phyloP scores from a whole-genome alignment of 2,329 filamentous ascomycete genomes.

The Fusarium sp. region DNA sequence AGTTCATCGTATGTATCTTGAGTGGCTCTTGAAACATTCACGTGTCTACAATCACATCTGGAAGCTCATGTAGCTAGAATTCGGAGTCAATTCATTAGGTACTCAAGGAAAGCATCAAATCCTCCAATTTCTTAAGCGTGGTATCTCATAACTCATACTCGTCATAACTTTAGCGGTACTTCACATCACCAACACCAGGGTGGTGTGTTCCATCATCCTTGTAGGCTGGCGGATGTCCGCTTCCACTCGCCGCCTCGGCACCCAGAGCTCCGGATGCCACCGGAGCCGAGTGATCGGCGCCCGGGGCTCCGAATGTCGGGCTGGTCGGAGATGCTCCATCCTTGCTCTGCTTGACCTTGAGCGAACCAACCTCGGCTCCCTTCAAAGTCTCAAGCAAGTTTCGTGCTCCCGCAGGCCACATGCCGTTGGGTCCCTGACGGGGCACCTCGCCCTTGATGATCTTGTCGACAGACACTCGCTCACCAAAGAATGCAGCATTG shows the following conservation, averaged over 20 bases:
- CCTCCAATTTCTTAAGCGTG: constrained; percentile 5
- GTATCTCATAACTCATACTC: constrained; percentile 31
- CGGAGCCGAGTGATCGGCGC: constrained; percentile 15
- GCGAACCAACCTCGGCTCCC: constrained; percentile 48
- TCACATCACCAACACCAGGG: constrained; percentile 42
- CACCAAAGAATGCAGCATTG: constrained; percentile 87
- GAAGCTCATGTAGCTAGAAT: background rate
- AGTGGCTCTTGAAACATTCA: background rate
- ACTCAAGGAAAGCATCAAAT: background rate
- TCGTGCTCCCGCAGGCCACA: constrained; percentile 51
- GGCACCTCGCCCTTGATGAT: constrained; percentile 60
- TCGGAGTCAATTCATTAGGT: background rate
- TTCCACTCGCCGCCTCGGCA: constrained; percentile 10
- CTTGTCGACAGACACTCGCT: constrained; percentile 60
- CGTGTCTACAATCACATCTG: background rate
- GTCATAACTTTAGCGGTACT: constrained; percentile 32
- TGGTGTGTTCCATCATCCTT: constrained; percentile 40
- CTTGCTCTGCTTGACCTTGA: constrained; percentile 37
- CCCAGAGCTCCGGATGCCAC: constrained; percentile 15
- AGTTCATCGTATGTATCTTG: background rate
- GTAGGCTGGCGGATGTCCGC: constrained; percentile 38
- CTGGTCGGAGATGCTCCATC: constrained; percentile 15
- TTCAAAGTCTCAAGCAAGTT: constrained; percentile 47
- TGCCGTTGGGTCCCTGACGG: constrained; percentile 38
- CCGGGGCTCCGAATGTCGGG: constrained; percentile 19